phyloP scores from a whole-genome alignment of 2,329 filamentous ascomycete species.

The Trichoderma sp. region DNA sequence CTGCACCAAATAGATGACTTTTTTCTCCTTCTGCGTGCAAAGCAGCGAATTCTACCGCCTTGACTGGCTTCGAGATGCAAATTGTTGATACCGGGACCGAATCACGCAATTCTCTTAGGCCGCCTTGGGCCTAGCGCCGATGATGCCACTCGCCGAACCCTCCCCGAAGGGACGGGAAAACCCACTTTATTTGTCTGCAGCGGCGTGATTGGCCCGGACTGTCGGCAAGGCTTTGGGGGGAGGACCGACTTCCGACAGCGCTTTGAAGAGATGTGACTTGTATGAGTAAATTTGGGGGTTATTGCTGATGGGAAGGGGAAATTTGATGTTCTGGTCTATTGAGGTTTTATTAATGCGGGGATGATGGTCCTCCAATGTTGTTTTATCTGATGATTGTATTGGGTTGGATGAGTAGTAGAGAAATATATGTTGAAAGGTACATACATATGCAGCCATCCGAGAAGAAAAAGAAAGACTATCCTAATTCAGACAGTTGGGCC shows the following conservation, averaged over 20 bases:
- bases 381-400: background rate
- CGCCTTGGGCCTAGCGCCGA: slow-evolving; percentile 34
- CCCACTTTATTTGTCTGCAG: slow-evolving; percentile 41
- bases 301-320: background rate
- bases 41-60: slow-evolving; percentile 21
- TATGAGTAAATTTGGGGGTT: no score
- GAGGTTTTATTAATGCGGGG: background rate
- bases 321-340: no score
- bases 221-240: slow-evolving; percentile 8
- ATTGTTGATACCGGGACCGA: slow-evolving; percentile 41
- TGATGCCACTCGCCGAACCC: slow-evolving; percentile 30
- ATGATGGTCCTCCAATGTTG: no score
- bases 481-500: background rate
- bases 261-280: background rate
- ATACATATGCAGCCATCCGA: background rate
- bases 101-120: slow-evolving; percentile 44
- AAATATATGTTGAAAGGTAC: background rate
- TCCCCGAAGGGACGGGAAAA: slow-evolving; percentile 21
- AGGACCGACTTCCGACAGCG: slow-evolving; percentile 22
- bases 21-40: background rate
- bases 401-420: background rate
- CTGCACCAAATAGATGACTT: slow-evolving; percentile 20
- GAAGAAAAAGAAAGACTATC: background rate
- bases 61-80: slow-evolving; percentile 24
- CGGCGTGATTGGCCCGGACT: slow-evolving; percentile 19